These are phyloP conservation scores for Aspergillus novofumigatus DNA, from an alignment of 2,329 filamentous ascomycete genomes.

Conservation along the genomic window DNA sequence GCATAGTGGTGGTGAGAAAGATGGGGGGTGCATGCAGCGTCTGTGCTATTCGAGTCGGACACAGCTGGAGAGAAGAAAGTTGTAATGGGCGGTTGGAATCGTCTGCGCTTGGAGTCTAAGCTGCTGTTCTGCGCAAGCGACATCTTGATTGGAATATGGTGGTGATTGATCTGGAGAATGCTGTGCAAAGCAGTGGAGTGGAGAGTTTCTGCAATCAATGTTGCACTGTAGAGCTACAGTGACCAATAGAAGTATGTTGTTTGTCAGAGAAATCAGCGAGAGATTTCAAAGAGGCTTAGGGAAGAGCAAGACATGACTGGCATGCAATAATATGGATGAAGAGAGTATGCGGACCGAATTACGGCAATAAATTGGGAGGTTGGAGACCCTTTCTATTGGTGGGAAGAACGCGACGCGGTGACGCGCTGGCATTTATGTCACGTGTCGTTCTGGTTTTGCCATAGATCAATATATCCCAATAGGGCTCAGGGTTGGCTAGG, in stretches of 20 bases:
- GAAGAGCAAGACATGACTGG: neutral
- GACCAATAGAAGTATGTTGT: neutral
- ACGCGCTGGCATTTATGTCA: slow-evolving; percentile 14
- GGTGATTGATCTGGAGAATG: slow-evolving; percentile 15
- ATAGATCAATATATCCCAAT: slow-evolving; percentile 16
- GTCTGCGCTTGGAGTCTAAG: slow-evolving; percentile 39
- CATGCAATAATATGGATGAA: slow-evolving; percentile 1
- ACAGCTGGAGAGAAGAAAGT: slow-evolving; percentile 31
- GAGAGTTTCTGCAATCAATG: neutral
- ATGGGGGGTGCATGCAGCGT: slow-evolving; percentile 12
- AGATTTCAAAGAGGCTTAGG: neutral
- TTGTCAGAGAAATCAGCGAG: neutral
- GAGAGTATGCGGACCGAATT: slow-evolving; percentile 3
- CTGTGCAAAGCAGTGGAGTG: neutral
- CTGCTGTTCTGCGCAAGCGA: slow-evolving; percentile 13
- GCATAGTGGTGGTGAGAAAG: slow-evolving; percentile 40
- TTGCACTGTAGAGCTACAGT: neutral
- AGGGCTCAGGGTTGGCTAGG: too few species aligned
- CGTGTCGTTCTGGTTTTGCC: slow-evolving; percentile 6
- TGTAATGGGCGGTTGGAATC: slow-evolving; percentile 44
- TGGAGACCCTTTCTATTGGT: neutral
- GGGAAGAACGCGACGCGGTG: slow-evolving; percentile 16
- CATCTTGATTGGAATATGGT: slow-evolving; percentile 9
- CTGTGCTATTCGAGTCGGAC: slow-evolving; percentile 9
- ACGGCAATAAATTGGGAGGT: slow-evolving; percentile 8